Percentiles rank a stretch among this genome's conserved stretches.
Evolutionary conservation across 1,284 basidiomycete species (phyloP).

Genomic region (Tranzscheliella williamsii): DNA sequence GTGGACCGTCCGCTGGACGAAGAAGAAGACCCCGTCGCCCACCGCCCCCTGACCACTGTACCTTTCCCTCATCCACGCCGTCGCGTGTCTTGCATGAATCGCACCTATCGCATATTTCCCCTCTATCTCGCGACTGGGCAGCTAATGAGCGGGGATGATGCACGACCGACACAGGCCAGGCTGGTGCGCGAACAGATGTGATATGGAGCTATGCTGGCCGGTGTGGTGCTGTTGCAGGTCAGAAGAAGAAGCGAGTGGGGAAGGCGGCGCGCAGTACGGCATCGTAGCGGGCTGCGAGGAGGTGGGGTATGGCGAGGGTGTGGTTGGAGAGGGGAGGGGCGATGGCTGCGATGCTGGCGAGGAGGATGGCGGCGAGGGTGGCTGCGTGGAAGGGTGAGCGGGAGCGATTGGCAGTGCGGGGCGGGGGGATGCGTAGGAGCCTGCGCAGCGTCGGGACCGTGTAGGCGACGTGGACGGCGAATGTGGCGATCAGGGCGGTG

Average conservation of each 20-base stretch:
- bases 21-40: conserved; percentile 24
- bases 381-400: conserved; percentile 3
- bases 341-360: conserved; percentile 17
- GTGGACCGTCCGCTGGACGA: conserved; percentile 52
- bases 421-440: background rate
- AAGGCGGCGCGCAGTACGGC: conserved; percentile 10
- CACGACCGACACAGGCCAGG: too few relatives aligned
- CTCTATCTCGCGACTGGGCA: too few relatives aligned
- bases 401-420: background rate
- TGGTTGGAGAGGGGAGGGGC: conserved; percentile 2
- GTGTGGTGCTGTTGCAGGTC: background rate
- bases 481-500: conserved; percentile 15
- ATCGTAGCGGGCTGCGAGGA: conserved; percentile 22
- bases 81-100: too few relatives aligned
- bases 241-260: conserved; percentile 13
- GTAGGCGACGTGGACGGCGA: conserved; percentile 17
- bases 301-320: conserved; percentile 8
- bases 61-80: too few relatives aligned
- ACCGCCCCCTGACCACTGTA: too few relatives aligned
- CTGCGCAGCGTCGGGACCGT: conserved; percentile 8
- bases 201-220: too few relatives aligned
- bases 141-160: too few relatives aligned
- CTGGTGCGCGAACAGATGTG: too few relatives aligned
- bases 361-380: conserved; percentile 1
- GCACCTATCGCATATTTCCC: too few relatives aligned